phyloP scores from a whole-genome alignment of 164 flowering plant species.

The Akebia trifoliata region DNA sequence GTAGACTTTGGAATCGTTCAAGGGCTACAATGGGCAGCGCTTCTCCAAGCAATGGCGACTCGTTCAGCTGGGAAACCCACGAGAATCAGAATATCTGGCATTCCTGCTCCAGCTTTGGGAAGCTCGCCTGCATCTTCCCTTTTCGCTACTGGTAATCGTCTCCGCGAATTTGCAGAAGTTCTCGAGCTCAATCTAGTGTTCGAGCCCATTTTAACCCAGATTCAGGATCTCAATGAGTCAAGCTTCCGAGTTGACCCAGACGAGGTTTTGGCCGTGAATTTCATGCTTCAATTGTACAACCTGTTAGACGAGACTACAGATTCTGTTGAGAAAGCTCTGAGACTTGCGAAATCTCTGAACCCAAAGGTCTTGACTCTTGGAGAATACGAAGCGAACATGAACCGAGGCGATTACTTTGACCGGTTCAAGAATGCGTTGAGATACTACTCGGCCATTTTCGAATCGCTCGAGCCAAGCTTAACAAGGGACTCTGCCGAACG shows the following conservation, averaged over 20 bases:
- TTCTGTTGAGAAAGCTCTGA: constrained; percentile 46
- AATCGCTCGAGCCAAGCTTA: constrained; percentile 76
- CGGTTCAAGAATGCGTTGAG: constrained; percentile 62
- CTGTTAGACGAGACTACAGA: constrained; percentile 50
- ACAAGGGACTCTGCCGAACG: constrained; percentile 58
- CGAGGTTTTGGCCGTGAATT: constrained; percentile 73
- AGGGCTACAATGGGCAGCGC: constrained; percentile 90
- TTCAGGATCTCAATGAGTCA: constrained; percentile 48
- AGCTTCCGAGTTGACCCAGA: constrained; percentile 54
- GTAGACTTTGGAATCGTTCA: constrained; percentile 86
- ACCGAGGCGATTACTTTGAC: constrained; percentile 39
- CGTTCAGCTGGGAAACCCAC: constrained; percentile 30
- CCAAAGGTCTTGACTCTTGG: constrained; percentile 77
- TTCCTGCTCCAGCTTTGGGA: constrained; percentile 6
- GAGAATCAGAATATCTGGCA: constrained; percentile 8
- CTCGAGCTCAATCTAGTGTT: constrained; percentile 75
- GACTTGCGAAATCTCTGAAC: constrained; percentile 56
- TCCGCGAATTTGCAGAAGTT: constrained; percentile 64
- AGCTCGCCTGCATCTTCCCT: neutral
- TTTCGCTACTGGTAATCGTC: constrained; percentile 45
- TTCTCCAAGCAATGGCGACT: constrained; percentile 81
- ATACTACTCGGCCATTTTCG: constrained; percentile 75
- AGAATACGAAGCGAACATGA: constrained; percentile 72
- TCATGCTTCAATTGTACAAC: constrained; percentile 83
- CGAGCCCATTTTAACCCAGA: constrained; percentile 55